These are phyloP conservation scores for Phytophthora fragariae DNA, from an alignment of 352 stramenopile genomes.

Conservation along the genomic window DNA sequence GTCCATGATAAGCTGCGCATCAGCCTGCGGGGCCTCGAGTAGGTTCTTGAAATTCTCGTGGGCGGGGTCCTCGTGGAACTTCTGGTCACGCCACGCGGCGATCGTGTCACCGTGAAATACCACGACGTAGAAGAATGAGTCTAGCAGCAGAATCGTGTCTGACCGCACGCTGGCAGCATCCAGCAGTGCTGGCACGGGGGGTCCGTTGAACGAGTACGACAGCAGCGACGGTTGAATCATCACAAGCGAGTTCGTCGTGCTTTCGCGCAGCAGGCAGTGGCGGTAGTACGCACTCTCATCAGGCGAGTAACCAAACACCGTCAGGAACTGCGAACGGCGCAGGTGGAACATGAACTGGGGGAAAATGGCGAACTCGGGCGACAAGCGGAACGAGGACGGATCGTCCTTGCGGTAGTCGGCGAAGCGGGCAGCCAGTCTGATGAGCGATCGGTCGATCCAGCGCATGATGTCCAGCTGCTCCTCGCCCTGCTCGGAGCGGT, in stretches of 20 bases:
- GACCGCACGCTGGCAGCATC: conserved; percentile 94
- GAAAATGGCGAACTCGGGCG: conserved; percentile 98
- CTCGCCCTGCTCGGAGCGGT: conserved; percentile 86
- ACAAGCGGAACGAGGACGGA: conserved; percentile 96
- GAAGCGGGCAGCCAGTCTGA: conserved; percentile 98
- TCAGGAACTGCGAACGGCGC: conserved; percentile 98
- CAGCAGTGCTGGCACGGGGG: conserved; percentile 91
- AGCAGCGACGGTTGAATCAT: conserved; percentile 99
- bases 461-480: conserved; percentile 91
- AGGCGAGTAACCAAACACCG: conserved; percentile 98
- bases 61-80: conserved; percentile 94
- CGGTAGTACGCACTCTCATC: conserved; percentile 99
- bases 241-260: conserved; percentile 98
- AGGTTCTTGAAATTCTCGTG: conserved; percentile 99
- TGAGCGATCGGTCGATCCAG: conserved; percentile 97
- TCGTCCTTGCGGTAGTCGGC: conserved; percentile 99
- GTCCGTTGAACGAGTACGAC: conserved; percentile 96
- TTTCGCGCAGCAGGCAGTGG: conserved; percentile 95
- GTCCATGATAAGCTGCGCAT: conserved; percentile 99
- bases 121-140: conserved; percentile 99
- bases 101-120: conserved; percentile 99
- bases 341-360: conserved; percentile 99
- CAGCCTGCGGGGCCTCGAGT: conserved; percentile 96
- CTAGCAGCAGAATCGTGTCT: conserved; percentile 99
- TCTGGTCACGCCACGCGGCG: conserved; percentile 97